phyloP scores from a whole-genome alignment of 805 yeast species.

The Candida nitratophila region DNA sequence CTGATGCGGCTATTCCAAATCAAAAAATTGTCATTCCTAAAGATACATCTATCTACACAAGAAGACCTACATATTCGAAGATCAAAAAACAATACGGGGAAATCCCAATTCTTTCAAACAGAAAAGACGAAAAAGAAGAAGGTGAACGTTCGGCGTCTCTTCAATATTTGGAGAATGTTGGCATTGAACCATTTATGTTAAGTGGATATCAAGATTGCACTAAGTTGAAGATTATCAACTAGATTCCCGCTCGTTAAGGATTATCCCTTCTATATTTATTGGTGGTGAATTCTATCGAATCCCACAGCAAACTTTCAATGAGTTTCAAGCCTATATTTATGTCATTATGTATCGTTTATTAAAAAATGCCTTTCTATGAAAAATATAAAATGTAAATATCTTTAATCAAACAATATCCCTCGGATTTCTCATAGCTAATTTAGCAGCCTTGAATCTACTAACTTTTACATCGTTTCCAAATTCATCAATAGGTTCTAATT shows the following conservation, averaged over 20 bases:
- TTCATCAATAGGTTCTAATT: constrained; percentile 63
- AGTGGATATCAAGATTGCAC: constrained; percentile 20
- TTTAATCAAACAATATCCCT: background rate
- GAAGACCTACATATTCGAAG: constrained; percentile 12
- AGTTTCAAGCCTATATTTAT: too few species aligned
- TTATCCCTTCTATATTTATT: too few species aligned
- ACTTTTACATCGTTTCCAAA: constrained; percentile 49
- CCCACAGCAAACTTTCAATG: too few species aligned
- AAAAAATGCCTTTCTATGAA: background rate
- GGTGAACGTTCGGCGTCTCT: constrained; percentile 11
- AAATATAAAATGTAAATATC: background rate
- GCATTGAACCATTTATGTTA: constrained; percentile 23
- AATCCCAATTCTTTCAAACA: constrained; percentile 4
- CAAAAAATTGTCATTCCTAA: constrained; percentile 10
- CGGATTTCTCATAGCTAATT: constrained; percentile 12
- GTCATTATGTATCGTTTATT: too few species aligned
- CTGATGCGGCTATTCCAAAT: background rate
- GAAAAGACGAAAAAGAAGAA: constrained; percentile 6
- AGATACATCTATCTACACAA: constrained; percentile 19
- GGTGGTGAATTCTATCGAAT: too few species aligned
- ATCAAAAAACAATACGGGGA: constrained; percentile 8
- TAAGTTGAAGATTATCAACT: constrained; percentile 14
- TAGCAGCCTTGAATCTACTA: constrained; percentile 65
- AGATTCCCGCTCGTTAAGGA: background rate
- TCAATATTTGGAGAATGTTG: constrained; percentile 15